Percentiles rank a stretch among this genome's conserved stretches.
phyloP scores from a whole-genome alignment of 371 early-diverging fungal species.

The Parasitella parasitica region DNA sequence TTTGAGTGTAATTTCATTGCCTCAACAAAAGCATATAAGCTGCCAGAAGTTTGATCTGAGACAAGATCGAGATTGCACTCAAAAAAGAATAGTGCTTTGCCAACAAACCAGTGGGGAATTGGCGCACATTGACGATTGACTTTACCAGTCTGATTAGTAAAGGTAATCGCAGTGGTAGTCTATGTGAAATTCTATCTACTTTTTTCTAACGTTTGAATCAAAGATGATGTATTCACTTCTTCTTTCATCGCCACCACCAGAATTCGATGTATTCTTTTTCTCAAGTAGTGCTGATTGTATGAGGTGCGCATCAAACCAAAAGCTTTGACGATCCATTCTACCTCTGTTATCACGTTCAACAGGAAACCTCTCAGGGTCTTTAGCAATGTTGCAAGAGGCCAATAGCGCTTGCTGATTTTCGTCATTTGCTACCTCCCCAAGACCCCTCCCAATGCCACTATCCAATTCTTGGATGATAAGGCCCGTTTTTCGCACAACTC shows the following conservation, averaged over 20 bases:
- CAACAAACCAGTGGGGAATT: too few species aligned
- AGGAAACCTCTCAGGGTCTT: not conserved
- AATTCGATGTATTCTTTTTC: not conserved
- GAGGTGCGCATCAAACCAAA: too few species aligned
- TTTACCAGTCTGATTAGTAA: too few species aligned
- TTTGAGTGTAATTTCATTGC: not conserved
- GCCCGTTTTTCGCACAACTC: not conserved
- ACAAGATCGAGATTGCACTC: too few species aligned
- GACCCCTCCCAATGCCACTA: conserved; percentile 4
- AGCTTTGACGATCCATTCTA: not conserved
- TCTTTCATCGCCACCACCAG: not conserved
- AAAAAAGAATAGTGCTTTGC: too few species aligned
- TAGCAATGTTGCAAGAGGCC: not conserved
- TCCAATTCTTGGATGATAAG: conserved; percentile 12
- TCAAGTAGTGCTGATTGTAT: too few species aligned
- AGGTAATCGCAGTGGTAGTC: too few species aligned
- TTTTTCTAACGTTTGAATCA: not conserved
- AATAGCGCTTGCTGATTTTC: not conserved
- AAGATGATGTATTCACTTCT: not conserved
- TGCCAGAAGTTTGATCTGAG: not conserved
- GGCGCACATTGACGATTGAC: too few species aligned
- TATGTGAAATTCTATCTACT: not conserved
- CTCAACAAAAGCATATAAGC: not conserved
- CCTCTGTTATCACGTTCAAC: too few species aligned
- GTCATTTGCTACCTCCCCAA: conserved; percentile 11